phyloP scores from a whole-genome alignment of 1,284 basidiomycete genomes.

The Ceratorhiza oryzae-sativae region DNA sequence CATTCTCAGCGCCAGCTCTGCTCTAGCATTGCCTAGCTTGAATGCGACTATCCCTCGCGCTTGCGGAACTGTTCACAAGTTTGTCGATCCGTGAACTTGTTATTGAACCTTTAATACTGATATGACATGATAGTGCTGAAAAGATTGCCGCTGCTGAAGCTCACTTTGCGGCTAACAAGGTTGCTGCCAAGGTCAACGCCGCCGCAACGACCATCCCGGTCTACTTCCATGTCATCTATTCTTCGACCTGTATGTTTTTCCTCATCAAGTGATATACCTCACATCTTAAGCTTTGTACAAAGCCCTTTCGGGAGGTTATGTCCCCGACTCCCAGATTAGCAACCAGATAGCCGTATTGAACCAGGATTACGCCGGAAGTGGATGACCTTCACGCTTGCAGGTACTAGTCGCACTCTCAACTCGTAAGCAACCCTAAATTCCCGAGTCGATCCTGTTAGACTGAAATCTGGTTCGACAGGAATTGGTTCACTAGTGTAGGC shows the following conservation, averaged over 20 bases:
- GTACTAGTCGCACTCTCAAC: slow-evolving; percentile 51
- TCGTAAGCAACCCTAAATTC: slow-evolving; percentile 18
- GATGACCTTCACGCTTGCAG: slow-evolving; percentile 48
- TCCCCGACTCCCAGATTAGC: slow-evolving; percentile 55
- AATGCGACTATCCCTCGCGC: slow-evolving; percentile 26
- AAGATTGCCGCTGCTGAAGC: slow-evolving; percentile 44
- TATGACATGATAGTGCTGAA: neutral
- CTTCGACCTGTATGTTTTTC: slow-evolving; percentile 45
- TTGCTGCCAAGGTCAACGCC: slow-evolving; percentile 12
- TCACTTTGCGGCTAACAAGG: slow-evolving; percentile 49
- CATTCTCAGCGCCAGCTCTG: slow-evolving; percentile 33
- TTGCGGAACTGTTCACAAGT: slow-evolving; percentile 36
- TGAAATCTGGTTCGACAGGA: neutral
- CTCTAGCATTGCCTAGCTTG: slow-evolving; percentile 31
- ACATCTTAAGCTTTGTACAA: neutral
- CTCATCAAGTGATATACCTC: neutral
- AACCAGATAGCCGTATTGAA: slow-evolving; percentile 59
- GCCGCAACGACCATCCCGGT: slow-evolving; percentile 48
- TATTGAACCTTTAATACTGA: neutral
- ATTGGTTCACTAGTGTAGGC: slow-evolving; percentile 45
- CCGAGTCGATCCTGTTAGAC: neutral
- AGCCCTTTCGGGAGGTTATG: slow-evolving; percentile 55
- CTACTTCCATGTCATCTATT: slow-evolving; percentile 59
- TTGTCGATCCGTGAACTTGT: neutral
- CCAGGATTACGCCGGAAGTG: slow-evolving; percentile 52